Conservation (phyloP, 306 rosid species). For the Vigna trinervia region DNA sequence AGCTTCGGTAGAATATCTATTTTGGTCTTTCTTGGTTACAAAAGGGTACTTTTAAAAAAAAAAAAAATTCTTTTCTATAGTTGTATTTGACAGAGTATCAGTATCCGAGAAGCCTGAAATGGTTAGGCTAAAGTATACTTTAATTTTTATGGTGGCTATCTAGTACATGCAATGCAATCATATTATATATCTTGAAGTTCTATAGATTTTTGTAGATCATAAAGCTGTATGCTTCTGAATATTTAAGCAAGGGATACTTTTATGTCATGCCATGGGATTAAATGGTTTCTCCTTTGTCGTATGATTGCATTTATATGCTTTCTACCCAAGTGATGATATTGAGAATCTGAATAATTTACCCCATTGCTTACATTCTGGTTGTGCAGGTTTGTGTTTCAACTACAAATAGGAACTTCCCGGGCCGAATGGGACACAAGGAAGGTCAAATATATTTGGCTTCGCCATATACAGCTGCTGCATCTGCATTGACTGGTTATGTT, state of each 20-base stretch:
- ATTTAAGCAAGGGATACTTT: neutral
- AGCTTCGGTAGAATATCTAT: neutral
- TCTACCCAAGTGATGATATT: neutral
- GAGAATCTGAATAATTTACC: constrained; percentile 28
- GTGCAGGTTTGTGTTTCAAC: constrained; percentile 81
- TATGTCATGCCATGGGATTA: neutral
- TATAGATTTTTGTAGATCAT: neutral
- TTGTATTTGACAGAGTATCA: neutral
- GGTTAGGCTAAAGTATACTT: neutral
- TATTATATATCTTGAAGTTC: neutral
- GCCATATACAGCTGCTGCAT: constrained; percentile 95
- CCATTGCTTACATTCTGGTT: neutral
- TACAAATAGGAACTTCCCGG: constrained; percentile 92
- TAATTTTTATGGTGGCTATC: neutral
- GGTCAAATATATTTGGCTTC: constrained; percentile 94
- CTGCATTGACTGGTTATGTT: constrained; percentile 93
- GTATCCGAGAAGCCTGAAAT: neutral
- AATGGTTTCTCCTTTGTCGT: neutral
- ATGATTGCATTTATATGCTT: constrained; percentile 32
- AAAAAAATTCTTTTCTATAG: neutral
- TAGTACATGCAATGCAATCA: neutral
- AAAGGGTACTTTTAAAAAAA: neutral
- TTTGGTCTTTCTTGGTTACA: neutral
- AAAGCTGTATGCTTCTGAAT: constrained; percentile 19
- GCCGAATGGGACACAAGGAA: constrained; percentile 97